A percentile compares a stretch with the other conserved stretches of the same genome.
phyloP scores from a whole-genome alignment of 1,284 basidiomycete species.

The Porodaedalea pini region DNA sequence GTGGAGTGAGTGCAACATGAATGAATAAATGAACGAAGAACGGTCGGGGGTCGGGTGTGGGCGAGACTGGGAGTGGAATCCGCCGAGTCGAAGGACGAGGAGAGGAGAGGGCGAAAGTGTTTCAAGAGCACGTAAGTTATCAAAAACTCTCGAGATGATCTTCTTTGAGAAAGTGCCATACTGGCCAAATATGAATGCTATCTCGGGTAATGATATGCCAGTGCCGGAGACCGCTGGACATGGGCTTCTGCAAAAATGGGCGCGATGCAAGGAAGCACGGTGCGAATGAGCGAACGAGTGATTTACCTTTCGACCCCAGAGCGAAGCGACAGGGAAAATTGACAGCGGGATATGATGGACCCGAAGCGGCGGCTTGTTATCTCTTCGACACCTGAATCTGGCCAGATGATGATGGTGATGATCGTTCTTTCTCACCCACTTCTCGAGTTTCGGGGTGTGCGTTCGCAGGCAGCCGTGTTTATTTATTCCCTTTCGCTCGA shows the following conservation, averaged over 20 bases:
- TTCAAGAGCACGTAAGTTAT: background rate
- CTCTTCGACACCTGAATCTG: background rate
- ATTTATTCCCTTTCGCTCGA: background rate
- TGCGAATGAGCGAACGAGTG: background rate
- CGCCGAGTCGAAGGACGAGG: background rate
- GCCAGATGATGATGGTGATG: too few species aligned
- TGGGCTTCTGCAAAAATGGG: background rate
- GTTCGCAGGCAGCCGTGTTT: background rate
- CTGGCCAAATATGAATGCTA: too few species aligned
- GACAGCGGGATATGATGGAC: background rate
- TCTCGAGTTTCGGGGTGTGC: background rate
- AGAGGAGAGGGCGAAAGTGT: background rate
- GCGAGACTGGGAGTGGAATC: too few species aligned
- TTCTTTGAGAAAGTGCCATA: too few species aligned
- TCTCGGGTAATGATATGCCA: too few species aligned
- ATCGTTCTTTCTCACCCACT: background rate
- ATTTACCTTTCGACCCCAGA: conserved; percentile 1
- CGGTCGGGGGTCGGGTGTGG: too few species aligned
- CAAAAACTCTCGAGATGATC: background rate
- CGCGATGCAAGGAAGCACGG: background rate
- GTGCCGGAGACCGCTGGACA: background rate
- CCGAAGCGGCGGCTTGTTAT: background rate
- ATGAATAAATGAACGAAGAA: too few species aligned
- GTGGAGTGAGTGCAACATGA: too few species aligned
- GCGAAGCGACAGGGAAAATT: background rate